Percentiles rank a stretch among this genome's conserved stretches.
Evolutionary conservation across 345 rosid genomes (phyloP).

Genomic region (Eucalyptus microcorys): DNA sequence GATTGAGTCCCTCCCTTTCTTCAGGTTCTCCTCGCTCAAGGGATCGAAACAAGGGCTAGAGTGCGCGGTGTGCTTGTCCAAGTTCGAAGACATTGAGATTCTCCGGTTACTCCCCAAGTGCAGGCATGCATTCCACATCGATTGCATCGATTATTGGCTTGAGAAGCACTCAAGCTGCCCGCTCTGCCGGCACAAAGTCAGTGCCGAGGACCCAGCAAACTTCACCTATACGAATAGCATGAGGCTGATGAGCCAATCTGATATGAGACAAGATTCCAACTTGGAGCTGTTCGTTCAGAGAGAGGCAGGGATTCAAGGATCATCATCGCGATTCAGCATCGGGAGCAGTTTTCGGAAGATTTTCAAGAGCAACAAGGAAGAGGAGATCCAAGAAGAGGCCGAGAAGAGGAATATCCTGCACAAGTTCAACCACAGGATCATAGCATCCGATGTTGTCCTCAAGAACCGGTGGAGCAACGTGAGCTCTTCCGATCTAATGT

Average conservation of each 20-base stretch:
- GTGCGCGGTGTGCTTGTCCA: slow-evolving; percentile 77
- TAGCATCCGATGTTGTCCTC: slow-evolving; percentile 61
- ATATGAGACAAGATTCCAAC: slow-evolving; percentile 26
- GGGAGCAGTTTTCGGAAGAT: slow-evolving; percentile 65
- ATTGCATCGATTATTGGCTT: slow-evolving; percentile 86
- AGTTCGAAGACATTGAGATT: slow-evolving; percentile 70
- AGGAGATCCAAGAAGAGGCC: not conserved
- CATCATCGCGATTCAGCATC: slow-evolving; percentile 61
- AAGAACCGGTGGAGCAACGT: slow-evolving; percentile 86
- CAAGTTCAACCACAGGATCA: slow-evolving; percentile 56
- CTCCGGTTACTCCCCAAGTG: slow-evolving; percentile 71
- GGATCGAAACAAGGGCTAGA: slow-evolving; percentile 79
- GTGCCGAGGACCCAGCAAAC: slow-evolving; percentile 34
- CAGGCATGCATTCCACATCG: slow-evolving; percentile 78
- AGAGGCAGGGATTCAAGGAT: slow-evolving; percentile 40
- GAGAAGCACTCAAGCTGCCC: slow-evolving; percentile 90
- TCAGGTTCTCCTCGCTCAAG: slow-evolving; percentile 61
- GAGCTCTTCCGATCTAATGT: slow-evolving; percentile 72
- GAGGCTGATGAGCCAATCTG: slow-evolving; percentile 43
- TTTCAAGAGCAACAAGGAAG: slow-evolving; percentile 14
- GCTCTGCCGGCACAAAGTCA: slow-evolving; percentile 54
- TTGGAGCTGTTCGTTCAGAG: slow-evolving; percentile 58
- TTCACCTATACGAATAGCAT: slow-evolving; percentile 47
- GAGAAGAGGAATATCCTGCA: slow-evolving; percentile 17
- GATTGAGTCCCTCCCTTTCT: slow-evolving; percentile 81